phyloP scores from a whole-genome alignment of 768 basidiomycete genomes.

The Lactifluus piperatus region DNA sequence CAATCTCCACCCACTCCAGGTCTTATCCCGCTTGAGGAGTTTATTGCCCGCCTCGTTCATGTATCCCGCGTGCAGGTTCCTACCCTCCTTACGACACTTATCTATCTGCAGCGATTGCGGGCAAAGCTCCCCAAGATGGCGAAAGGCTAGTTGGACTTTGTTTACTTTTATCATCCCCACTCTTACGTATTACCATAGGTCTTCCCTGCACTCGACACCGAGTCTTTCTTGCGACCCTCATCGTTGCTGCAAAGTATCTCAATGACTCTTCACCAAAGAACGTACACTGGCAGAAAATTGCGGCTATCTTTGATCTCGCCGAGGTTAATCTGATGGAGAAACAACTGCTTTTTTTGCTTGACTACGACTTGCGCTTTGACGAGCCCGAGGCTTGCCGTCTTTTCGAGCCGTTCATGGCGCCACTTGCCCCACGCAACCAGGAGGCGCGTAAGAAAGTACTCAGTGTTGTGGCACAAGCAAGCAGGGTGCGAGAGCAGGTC shows the following conservation, averaged over 20 bases:
- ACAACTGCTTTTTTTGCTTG: slow-evolving; percentile 86
- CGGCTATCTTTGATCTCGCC: slow-evolving; percentile 59
- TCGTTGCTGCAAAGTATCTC: slow-evolving; percentile 93
- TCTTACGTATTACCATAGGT: slow-evolving; percentile 29
- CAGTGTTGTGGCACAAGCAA: slow-evolving; percentile 44
- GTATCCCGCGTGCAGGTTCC: slow-evolving; percentile 84
- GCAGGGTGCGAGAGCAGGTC: slow-evolving; percentile 44
- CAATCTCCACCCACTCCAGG: slow-evolving; percentile 27
- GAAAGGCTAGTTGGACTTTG: slow-evolving; percentile 50
- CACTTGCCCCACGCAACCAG: slow-evolving; percentile 21
- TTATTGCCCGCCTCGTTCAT: slow-evolving; percentile 74
- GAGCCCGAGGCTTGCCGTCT: slow-evolving; percentile 62
- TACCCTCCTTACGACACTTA: slow-evolving; percentile 81
- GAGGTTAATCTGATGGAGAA: slow-evolving; percentile 97
- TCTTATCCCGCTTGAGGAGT: slow-evolving; percentile 67
- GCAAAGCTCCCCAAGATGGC: slow-evolving; percentile 72
- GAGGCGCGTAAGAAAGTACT: slow-evolving; percentile 46
- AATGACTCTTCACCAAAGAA: slow-evolving; percentile 97
- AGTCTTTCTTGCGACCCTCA: slow-evolving; percentile 92
- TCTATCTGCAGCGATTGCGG: slow-evolving; percentile 85
- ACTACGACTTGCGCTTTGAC: slow-evolving; percentile 86
- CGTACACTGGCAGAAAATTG: slow-evolving; percentile 82
- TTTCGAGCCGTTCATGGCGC: slow-evolving; percentile 62
- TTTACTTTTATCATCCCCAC: neutral
- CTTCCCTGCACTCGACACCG: slow-evolving; percentile 91